A percentile compares a stretch with the other conserved stretches of the same genome.
Evolutionary conservation across 2,329 filamentous ascomycete species (phyloP).

Genomic region (Chrysosporium queenslandicum): DNA sequence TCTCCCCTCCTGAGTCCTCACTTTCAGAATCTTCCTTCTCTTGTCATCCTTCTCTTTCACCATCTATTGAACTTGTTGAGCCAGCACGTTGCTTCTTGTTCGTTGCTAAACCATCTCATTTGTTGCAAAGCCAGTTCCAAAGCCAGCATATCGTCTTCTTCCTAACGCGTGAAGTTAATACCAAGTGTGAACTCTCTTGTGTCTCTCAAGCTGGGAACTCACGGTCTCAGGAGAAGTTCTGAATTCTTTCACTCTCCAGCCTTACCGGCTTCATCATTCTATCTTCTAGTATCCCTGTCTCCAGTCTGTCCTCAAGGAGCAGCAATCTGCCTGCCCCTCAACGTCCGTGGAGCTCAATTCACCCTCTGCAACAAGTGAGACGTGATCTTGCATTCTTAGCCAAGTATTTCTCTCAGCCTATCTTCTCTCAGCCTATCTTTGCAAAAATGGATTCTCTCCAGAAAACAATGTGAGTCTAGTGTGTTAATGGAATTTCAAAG

Average conservation of each 20-base stretch:
- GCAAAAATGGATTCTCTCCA: background rate
- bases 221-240: background rate
- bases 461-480: background rate
- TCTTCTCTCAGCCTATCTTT: too few relatives aligned
- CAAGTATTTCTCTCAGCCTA: too few relatives aligned
- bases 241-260: background rate
- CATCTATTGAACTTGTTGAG: background rate
- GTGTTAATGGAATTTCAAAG: too few relatives aligned
- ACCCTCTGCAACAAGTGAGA: too few relatives aligned
- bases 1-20: background rate
- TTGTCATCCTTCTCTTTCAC: background rate
- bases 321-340: too few relatives aligned
- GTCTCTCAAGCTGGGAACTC: background rate
- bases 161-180: too few relatives aligned
- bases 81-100: background rate
- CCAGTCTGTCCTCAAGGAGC: background rate
- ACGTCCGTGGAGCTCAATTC: too few relatives aligned
- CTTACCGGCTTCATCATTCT: background rate
- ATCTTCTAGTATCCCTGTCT: too few relatives aligned
- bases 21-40: background rate
- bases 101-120: background rate
- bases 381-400: too few relatives aligned
- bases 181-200: background rate
- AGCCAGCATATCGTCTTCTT: too few relatives aligned
- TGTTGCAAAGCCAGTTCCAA: too few relatives aligned